A percentile compares a stretch with the other conserved stretches of the same genome.
Conservation (phyloP, 2,329 filamentous ascomycete genomes). For the Neofusicoccum laricinum region DNA sequence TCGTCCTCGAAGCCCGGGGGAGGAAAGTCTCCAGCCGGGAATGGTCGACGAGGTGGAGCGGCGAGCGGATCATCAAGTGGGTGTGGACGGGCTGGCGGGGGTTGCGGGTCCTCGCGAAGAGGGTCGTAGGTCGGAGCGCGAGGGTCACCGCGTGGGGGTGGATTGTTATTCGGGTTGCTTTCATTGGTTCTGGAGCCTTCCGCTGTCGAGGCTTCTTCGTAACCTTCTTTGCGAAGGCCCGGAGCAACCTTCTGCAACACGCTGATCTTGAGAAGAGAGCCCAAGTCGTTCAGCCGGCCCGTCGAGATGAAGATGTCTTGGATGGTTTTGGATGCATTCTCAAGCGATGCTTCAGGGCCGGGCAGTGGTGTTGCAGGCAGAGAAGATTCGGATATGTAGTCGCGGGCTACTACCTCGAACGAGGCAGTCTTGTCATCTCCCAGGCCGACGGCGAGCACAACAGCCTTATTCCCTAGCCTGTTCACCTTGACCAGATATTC, state of each 20-base stretch:
- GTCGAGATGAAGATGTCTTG: conserved; percentile 70
- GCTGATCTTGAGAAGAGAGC: conserved; percentile 68
- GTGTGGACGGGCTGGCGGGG: conserved; percentile 60
- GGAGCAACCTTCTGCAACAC: conserved; percentile 84
- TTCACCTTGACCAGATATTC: conserved; percentile 79
- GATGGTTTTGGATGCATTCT: conserved; percentile 42
- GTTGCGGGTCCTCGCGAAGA: conserved; percentile 50
- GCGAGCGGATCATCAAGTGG: conserved; percentile 69
- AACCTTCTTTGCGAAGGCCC: conserved; percentile 72
- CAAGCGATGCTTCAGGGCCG: conserved; percentile 30
- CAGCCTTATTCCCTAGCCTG: conserved; percentile 77
- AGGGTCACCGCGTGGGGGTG: conserved; percentile 31
- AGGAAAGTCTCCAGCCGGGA: conserved; percentile 71
- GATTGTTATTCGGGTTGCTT: conserved; percentile 41
- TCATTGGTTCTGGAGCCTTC: conserved; percentile 26
- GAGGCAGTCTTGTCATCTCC: conserved; percentile 78
- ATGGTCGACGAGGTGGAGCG: conserved; percentile 55
- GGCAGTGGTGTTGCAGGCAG: conserved; percentile 47
- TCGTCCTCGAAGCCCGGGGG: conserved; percentile 94
- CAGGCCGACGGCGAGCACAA: conserved; percentile 74
- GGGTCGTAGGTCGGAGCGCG: conserved; percentile 38
- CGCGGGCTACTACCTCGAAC: conserved; percentile 70
- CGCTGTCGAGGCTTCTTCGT: conserved; percentile 56
- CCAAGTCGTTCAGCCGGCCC: conserved; percentile 64
- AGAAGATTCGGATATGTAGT: conserved; percentile 67